phyloP scores from a whole-genome alignment of 148 eudicot genomes.

The Rhododendron simsii region DNA sequence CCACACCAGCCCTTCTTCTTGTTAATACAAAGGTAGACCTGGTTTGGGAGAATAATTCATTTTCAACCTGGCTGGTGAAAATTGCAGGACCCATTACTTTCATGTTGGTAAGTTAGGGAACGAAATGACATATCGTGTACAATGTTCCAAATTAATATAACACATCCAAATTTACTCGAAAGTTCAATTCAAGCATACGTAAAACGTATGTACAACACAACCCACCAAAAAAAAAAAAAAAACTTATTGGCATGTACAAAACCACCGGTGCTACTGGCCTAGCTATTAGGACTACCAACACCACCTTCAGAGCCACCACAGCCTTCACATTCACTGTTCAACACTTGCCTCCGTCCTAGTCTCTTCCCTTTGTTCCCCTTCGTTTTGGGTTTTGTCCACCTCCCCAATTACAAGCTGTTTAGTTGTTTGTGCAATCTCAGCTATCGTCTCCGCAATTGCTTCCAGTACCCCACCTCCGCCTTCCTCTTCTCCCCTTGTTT shows the following conservation, averaged over 20 bases:
- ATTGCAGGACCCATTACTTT: background rate
- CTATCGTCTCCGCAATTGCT: slow-evolving; percentile 50
- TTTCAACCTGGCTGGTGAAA: no score
- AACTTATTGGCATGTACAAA: background rate
- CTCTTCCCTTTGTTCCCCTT: background rate
- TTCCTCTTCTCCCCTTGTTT: background rate
- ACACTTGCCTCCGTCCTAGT: background rate
- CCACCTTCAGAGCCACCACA: background rate
- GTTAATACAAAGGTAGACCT: no score
- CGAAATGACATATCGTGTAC: background rate
- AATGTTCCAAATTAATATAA: background rate
- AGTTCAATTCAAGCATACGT: background rate
- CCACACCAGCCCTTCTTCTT: background rate
- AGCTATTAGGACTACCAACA: background rate
- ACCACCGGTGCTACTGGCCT: background rate
- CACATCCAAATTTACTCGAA: background rate
- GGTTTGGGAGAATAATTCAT: no score
- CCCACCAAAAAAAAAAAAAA: background rate
- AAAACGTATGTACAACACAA: background rate
- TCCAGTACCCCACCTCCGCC: slow-evolving; percentile 24
- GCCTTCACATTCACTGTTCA: background rate
- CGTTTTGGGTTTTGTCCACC: background rate
- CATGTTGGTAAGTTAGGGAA: background rate
- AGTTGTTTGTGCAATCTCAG: slow-evolving; percentile 44
- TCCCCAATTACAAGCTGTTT: slow-evolving; percentile 33